Evolutionary conservation across 2,329 filamentous ascomycete genomes (phyloP), one percentile per base, ranked within the genome.

Genomic region (Dactylellina cionopaga): DNA sequence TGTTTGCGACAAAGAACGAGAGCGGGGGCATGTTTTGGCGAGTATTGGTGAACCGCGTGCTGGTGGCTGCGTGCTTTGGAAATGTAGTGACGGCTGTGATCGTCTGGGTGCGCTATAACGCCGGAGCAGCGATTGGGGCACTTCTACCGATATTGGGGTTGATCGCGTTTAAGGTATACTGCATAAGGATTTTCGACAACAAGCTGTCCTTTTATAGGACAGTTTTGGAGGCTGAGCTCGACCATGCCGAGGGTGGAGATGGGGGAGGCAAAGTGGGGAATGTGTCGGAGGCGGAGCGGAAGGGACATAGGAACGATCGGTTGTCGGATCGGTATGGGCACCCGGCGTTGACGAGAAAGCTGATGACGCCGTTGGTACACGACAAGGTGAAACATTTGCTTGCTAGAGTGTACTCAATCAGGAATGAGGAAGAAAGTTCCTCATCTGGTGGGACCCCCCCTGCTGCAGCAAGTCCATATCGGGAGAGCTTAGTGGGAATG

Each of bases 1-100:
- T 97, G 75, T 98, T 97, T 78, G 87, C 96, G 75, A 99, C 95
- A 47, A 99, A 98, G 83, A 96, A 90, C 25, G 95, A 99, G 79
- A 97, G 93, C 0, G 95, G 93, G 6, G 95, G 95, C 54, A 87
- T 90, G 79, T 96, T 92, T 79, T 99, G 95, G 95, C 88, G 92
- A 15, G 87, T 93, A 0, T 80, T 98, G 5, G 96, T 92, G 84
- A 99, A 99, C 80, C 90, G 95, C n/a, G 85, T 97, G 79, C 82
- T 98, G 22, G 94, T 97, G 77, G 91, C 88, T 25, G 85, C 88
- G 0, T 86, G 96, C 25, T 83, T 99, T 6, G 86, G 91, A 33
- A 92, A 96, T 76, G 79, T 92, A 7, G 85, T 97, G 62, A 87
- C 92, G 24, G 91, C 91, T 56, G 83, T 96, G 25, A 86, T 92